Percentiles rank a stretch among this genome's conserved stretches.
These are phyloP conservation scores for Coffea eugenioides DNA, from an alignment of 257 asterid species.

Conservation along the genomic window DNA sequence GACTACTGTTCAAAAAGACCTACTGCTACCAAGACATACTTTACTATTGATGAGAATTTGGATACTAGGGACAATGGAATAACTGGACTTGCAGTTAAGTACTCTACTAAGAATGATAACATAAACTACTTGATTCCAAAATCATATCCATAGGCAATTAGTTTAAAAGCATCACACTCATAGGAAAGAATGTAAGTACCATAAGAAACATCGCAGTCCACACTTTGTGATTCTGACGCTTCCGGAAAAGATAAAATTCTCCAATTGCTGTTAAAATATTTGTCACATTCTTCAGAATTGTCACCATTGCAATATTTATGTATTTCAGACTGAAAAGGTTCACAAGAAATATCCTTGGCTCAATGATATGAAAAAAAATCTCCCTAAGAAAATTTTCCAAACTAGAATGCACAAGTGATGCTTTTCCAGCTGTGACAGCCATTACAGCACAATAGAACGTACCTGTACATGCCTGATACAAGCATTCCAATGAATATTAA, in stretches of 20 bases:
- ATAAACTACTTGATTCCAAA: not conserved
- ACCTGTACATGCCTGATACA: slow-evolving; percentile 53
- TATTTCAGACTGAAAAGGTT: slow-evolving; percentile 44
- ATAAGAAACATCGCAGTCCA: slow-evolving; percentile 56
- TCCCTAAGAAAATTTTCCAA: not conserved
- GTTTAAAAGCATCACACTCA: not conserved
- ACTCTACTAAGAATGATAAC: not conserved
- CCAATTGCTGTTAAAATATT: slow-evolving; percentile 53
- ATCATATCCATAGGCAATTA: not conserved
- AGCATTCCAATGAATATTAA: slow-evolving; percentile 54
- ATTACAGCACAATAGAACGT: slow-evolving; percentile 3
- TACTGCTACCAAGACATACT: not conserved
- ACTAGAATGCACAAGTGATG: not conserved
- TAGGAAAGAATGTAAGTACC: slow-evolving; percentile 32
- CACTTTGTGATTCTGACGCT: slow-evolving; percentile 47
- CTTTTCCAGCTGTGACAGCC: slow-evolving; percentile 3
- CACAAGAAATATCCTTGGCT: slow-evolving; percentile 24
- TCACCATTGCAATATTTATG: slow-evolving; percentile 60
- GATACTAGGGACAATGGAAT: not conserved
- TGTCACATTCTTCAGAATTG: slow-evolving; percentile 53
- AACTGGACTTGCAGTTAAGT: not conserved
- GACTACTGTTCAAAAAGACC: no score
- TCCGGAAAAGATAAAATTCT: slow-evolving; percentile 47
- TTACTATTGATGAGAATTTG: no score
- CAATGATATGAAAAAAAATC: slow-evolving; percentile 1